A percentile compares a stretch with the other conserved stretches of the same genome.
phyloP scores from a whole-genome alignment of 148 eudicot species.

The Limonium bicolor region DNA sequence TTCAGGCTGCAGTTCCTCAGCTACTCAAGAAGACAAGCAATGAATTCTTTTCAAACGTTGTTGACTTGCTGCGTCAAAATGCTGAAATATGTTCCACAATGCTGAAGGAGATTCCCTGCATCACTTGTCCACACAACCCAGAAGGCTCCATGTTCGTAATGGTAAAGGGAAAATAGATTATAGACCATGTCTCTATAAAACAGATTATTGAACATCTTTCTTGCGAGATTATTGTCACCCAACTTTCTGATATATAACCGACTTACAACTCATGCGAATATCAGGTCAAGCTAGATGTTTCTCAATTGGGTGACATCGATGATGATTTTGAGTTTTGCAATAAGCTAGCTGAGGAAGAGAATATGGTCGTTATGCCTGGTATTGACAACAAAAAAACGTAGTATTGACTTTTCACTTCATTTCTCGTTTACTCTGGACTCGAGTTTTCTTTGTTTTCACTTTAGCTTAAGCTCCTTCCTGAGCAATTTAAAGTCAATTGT shows the following conservation, averaged over 20 bases:
- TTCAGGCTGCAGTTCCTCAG: conserved; percentile 36
- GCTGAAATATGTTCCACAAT: conserved; percentile 28
- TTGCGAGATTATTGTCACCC: neutral
- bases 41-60: conserved; percentile 29
- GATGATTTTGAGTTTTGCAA: conserved; percentile 49
- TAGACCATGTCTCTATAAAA: too few species aligned
- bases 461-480: neutral
- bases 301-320: conserved; percentile 27
- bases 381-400: neutral
- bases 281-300: conserved; percentile 47
- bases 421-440: neutral
- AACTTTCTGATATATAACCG: neutral
- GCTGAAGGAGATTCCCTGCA: conserved; percentile 32
- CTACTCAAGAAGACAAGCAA: conserved; percentile 30
- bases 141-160: conserved; percentile 52
- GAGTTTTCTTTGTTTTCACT: neutral
- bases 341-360: conserved; percentile 59
- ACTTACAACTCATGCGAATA: neutral
- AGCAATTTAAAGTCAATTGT: neutral
- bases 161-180: conserved; percentile 15
- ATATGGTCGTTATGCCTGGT: conserved; percentile 37
- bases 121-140: conserved; percentile 43
- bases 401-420: neutral
- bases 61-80: conserved; percentile 13
- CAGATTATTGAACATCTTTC: neutral